These are phyloP conservation scores for Pelargonium myrrhifolium DNA, from an alignment of 441 rosid genomes.

Conservation along the genomic window DNA sequence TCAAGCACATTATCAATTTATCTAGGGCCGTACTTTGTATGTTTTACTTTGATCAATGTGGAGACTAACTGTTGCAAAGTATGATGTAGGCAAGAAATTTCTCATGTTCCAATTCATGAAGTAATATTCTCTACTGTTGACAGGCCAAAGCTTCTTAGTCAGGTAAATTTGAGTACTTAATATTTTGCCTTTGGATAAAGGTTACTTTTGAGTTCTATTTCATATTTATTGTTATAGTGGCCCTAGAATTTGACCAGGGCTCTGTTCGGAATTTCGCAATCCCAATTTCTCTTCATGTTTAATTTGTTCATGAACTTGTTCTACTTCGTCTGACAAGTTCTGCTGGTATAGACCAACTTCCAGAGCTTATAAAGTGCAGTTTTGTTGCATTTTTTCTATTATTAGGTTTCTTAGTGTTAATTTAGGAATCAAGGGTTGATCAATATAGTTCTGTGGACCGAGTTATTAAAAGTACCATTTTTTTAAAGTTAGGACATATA, in stretches of 20 bases:
- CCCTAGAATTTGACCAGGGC: background rate
- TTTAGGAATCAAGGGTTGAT: background rate
- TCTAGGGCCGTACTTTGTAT: background rate
- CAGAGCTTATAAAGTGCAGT: background rate
- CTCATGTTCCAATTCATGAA: slow-evolving; percentile 47
- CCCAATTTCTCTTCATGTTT: background rate
- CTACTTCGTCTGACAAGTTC: slow-evolving; percentile 1
- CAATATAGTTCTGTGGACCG: background rate
- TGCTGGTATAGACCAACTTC: background rate
- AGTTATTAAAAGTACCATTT: background rate
- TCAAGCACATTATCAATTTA: background rate
- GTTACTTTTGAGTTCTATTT: background rate
- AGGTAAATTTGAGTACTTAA: slow-evolving; percentile 32
- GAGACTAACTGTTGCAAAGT: slow-evolving; percentile 12
- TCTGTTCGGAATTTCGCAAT: background rate
- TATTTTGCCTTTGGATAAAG: slow-evolving; percentile 11
- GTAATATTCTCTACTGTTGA: slow-evolving; percentile 64
- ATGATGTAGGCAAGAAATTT: slow-evolving; percentile 41
- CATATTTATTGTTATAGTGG: background rate
- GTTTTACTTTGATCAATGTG: background rate
- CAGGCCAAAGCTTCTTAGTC: slow-evolving; percentile 77
- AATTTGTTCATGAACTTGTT: slow-evolving; percentile 1
- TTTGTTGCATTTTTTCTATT: background rate
- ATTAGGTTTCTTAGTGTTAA: background rate
- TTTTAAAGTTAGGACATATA: too few relatives aligned